A percentile compares a stretch with the other conserved stretches of the same genome.
Conservation (phyloP, 305 asterid genomes). For the Fraxinus ornus region DNA sequence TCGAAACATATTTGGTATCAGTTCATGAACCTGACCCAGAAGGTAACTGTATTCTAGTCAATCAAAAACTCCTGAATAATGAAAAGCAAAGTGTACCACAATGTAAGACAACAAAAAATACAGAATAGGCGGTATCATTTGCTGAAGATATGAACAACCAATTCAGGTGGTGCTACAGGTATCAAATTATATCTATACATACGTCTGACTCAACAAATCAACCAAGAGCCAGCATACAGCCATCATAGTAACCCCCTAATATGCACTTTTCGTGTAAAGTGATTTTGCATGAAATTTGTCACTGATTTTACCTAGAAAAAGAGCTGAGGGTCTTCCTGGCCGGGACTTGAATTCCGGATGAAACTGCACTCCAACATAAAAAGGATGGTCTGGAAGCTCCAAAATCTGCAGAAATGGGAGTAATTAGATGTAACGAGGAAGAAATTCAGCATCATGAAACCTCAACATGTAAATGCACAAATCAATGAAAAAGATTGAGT, state of each 20-base stretch:
- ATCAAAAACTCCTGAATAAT: neutral
- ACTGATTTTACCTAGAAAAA: slow-evolving; percentile 59
- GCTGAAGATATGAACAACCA: neutral
- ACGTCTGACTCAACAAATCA: neutral
- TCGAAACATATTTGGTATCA: neutral
- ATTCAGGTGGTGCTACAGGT: neutral
- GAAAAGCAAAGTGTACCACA: neutral
- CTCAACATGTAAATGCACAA: neutral
- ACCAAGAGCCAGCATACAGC: slow-evolving; percentile 5
- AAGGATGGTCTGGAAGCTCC: slow-evolving; percentile 43
- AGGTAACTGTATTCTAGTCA: neutral
- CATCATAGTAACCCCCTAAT: neutral
- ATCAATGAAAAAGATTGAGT: neutral
- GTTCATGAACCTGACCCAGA: neutral
- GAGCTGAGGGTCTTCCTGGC: slow-evolving; percentile 89
- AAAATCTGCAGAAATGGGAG: slow-evolving; percentile 52
- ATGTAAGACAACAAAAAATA: neutral
- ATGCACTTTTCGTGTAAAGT: neutral
- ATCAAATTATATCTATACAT: neutral
- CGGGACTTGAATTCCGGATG: slow-evolving; percentile 97
- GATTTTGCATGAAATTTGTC: neutral
- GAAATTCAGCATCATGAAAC: slow-evolving; percentile 15
- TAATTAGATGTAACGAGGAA: slow-evolving; percentile 17
- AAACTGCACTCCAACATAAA: slow-evolving; percentile 78
- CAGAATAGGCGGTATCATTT: neutral